Evolutionary conservation across 108 stramenopile genomes (phyloP), one percentile per base, ranked within the genome.

Genomic region (Cylindrotheca closterium): DNA sequence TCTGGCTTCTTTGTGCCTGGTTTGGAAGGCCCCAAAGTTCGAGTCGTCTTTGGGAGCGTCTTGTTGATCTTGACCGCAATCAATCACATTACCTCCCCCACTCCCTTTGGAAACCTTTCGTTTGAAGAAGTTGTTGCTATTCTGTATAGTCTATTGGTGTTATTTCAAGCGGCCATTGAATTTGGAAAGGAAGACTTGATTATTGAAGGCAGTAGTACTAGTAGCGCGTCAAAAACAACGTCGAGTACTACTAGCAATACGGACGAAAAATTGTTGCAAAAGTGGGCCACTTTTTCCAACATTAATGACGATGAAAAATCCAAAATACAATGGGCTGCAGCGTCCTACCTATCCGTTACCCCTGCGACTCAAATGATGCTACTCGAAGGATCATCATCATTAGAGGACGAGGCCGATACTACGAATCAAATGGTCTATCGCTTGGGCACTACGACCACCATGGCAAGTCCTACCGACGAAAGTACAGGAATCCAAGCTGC

Each of bases 1-100:
- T 95, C 94, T 2, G 96, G 96, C 0, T 97, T 97, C 71, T 97
- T 94, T 69, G 73, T 97, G 17, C 96, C 96, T 1, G 96, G 96
- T n/a, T 63, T 97, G 42, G 93, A 97, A 67, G 96, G 96, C 24
- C 75, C 88, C 10, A 81, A 80, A 65, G 82, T 93, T n/a, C 76
- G 91, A 51, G 47, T 89, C 15, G 51, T 87, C 4, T 77, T 86
- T 47, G 91, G 88, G 1, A 34, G 74, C 12, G 62, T 85, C 5
- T 74, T 89, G 2, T 53, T 95, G 28, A 60, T 68, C 26, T 65
- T 82, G 42, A 75, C 75, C 4, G 78, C 52, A 15, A 60, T 72
- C 24, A 89, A 81, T 75, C 83, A 77, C 67, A 37, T 54, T 34
- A 8, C 22, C 4, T 60, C 10, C 28, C 49, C 57, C 62, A 67